Base-by-base conservation (phyloP, 2,329 filamentous ascomycete species). In the Penicillium sp. region DNA sequence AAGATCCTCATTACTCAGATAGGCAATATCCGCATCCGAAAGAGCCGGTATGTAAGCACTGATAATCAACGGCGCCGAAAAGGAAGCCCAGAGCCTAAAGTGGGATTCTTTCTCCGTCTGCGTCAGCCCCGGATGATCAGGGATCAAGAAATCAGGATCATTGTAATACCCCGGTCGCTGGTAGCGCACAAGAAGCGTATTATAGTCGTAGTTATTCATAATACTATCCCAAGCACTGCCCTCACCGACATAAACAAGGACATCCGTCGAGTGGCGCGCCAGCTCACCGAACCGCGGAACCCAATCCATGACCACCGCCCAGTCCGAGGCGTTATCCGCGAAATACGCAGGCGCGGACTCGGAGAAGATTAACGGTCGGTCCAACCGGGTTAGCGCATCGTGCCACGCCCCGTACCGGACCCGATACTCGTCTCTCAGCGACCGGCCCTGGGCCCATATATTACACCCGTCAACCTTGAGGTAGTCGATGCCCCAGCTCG, bases 21-120 rank as follows among this genome's bases (percentile, higher is more conserved):
- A 72, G 8, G 65, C 59, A 7, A 77, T 50, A 11, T 74, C 73
- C 3, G 71, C 68, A 4, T 65, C 57, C 5, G 65, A 66, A 5
- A 77, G 60, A 4, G 48, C 69, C 1, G 75, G 71, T 7, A 79
- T 71, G 55, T 75, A 72, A 1, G 76, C 74, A 50, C 80, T 79
- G 47, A 82, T 79, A 42, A 82, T 73, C 13, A 83, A 57, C 1
- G 79, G 79, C 10, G 74, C 75, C 48, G 77, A 79, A 51, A 81
- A 72, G 1, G 77, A 78, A 0, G 77, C 76, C 80, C 80, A 83
- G n/a, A 82, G 64, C 1, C 75, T 75, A 49, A 82, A 82, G 47
- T 82, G 80, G 1, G 75, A 76, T 21, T 76, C 69, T 48, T 75
- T 75, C 64, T 83, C 78, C 2, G 71, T 71, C 8, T 67, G 38